Conservation (phyloP, 345 rosid genomes). For the Euclidium syriacum region DNA sequence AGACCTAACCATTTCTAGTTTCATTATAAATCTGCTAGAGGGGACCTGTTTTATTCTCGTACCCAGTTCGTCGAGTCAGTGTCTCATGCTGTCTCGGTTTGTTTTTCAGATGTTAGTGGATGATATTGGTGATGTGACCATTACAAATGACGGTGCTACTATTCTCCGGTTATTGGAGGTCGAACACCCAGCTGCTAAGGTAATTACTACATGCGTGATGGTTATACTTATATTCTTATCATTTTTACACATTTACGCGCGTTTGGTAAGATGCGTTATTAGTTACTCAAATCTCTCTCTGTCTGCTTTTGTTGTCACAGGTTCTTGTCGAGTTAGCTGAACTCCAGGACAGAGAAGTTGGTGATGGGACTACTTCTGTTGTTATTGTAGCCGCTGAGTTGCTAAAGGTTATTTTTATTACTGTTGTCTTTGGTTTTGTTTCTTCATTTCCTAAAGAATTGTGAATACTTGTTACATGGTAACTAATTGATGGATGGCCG, state of each 20-base stretch:
- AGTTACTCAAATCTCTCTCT: neutral
- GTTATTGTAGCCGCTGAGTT: slow-evolving; percentile 90
- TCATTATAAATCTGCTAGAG: neutral
- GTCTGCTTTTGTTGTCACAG: slow-evolving; percentile 33
- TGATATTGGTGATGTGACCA: slow-evolving; percentile 93
- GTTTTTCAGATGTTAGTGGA: slow-evolving; percentile 81
- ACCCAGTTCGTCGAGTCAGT: neutral
- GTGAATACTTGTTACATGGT: neutral
- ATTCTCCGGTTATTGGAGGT: slow-evolving; percentile 92
- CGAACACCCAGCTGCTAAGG: slow-evolving; percentile 99
- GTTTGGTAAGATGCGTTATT: neutral
- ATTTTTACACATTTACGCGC: neutral
- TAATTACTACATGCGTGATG: slow-evolving; percentile 1
- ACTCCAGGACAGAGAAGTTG: slow-evolving; percentile 96
- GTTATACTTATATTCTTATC: neutral
- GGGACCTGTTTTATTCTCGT: neutral
- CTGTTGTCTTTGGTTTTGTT: neutral
- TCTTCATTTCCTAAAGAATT: neutral
- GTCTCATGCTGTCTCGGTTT: neutral
- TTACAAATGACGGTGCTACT: slow-evolving; percentile 95
- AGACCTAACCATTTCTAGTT: neutral
- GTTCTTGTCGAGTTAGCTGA: slow-evolving; percentile 97
- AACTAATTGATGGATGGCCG: neutral
- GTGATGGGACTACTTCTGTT: slow-evolving; percentile 96
- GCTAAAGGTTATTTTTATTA: slow-evolving; percentile 18